Evolutionary conservation across 768 basidiomycete species (phyloP), one percentile per base, ranked within the genome.

Genomic region (Terana coerulea): DNA sequence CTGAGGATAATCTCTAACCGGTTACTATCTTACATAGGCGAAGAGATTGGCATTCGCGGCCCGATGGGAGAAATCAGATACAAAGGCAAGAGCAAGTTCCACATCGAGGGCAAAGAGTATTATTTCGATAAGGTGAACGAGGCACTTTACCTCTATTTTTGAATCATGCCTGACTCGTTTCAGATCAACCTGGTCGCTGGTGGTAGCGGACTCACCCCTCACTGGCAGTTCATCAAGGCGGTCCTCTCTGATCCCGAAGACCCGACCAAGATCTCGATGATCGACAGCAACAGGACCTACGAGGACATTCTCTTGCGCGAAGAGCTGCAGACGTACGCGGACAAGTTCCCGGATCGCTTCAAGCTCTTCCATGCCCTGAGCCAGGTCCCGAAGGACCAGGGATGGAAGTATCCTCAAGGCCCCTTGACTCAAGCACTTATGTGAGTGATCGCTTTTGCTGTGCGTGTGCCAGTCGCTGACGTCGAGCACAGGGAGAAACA

Each of bases 171-270:
- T 12, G 22, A 5, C 12, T 33, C 22, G 11, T 10, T 36, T 15
- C 25, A 61, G 61, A 52, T 62, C 51, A 62, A 60, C 28, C 56
- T 62, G 5, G 53, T 62, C n/a, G 59, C 59, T 0, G 61, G 61
- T 2, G 61, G 61, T 5, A 59, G 51, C 36, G 61, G 61, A 1
- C 43, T 59, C 8, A 62, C 61, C 28, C 61, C 61, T 5, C 61
- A 62, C 43, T 62, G 59, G 58, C 61, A 62, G 48, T 51, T 62
- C 40, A 60, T 62, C 10, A 58, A 60, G 30, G 56, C 56, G 4
- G 53, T 62, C n/a, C 48, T 62, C 47, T 52, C 46, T 1, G 55
- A 60, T 47, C 12, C 30, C 12, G 33, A 30, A 2, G 61, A 62
- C 53, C 24, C 52, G 21, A 62, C 59, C 5, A 7, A 19, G 11